phyloP scores from a whole-genome alignment of 495 filamentous ascomycete genomes.

The Immersiella caudata region DNA sequence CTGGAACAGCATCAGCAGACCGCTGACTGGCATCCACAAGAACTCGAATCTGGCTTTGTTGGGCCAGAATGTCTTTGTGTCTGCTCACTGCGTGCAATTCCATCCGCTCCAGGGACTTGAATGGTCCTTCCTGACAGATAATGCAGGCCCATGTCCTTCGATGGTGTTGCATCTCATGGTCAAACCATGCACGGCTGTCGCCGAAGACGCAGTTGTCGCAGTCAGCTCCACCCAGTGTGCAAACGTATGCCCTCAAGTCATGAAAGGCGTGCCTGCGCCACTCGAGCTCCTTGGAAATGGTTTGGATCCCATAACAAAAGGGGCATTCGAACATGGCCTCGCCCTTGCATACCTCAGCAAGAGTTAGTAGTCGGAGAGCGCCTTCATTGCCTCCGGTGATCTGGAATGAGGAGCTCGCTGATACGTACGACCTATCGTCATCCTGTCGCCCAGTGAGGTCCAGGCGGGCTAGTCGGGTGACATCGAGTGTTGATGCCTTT shows the following conservation, averaged over 20 bases:
- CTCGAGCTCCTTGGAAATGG: slow-evolving; percentile 17
- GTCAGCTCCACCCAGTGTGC: slow-evolving; percentile 30
- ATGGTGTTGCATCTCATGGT: slow-evolving; percentile 39
- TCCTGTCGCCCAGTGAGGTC: not conserved
- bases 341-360: slow-evolving; percentile 10
- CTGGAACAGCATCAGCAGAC: not conserved
- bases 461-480: not conserved
- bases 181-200: slow-evolving; percentile 35
- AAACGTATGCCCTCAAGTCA: slow-evolving; percentile 43
- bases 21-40: slow-evolving; percentile 14
- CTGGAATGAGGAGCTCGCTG: not conserved
- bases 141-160: slow-evolving; percentile 30
- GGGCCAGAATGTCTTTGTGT: not conserved
- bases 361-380: not conserved
- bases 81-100: not conserved
- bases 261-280: slow-evolving; percentile 34
- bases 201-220: slow-evolving; percentile 34
- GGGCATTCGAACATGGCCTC: slow-evolving; percentile 36
- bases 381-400: not conserved
- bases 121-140: slow-evolving; percentile 24
- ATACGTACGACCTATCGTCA: not conserved
- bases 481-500: not conserved
- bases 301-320: slow-evolving; percentile 36
- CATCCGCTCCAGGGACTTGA: not conserved
- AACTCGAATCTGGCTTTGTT: not conserved